A percentile compares a stretch with the other conserved stretches of the same genome.
These are phyloP conservation scores for Aspergillus flavus DNA, from an alignment of 2,329 filamentous ascomycete species.

Conservation along the genomic window DNA sequence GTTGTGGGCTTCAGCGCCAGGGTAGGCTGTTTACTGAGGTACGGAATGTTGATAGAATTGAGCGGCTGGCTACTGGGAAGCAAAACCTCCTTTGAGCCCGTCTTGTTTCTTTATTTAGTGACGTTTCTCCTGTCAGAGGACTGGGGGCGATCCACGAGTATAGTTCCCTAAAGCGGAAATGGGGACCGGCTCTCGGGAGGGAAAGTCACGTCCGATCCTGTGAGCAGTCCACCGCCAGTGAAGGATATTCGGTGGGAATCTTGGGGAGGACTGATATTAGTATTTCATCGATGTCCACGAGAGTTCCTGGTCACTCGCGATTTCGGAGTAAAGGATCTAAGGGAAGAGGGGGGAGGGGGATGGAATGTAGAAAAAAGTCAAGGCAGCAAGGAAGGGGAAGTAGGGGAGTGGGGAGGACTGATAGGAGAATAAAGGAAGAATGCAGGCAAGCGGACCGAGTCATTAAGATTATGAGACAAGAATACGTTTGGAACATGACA, in stretches of 20 bases:
- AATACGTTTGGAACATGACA: slow-evolving; percentile 6
- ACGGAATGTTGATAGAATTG: slow-evolving; percentile 16
- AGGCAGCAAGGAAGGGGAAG: slow-evolving; percentile 12
- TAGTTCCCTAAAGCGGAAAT: slow-evolving; percentile 18
- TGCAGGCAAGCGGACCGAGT: slow-evolving; percentile 16
- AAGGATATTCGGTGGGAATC: neutral
- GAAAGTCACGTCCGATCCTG: neutral
- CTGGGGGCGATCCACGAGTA: slow-evolving; percentile 5
- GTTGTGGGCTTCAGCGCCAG: slow-evolving; percentile 24
- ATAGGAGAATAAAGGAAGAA: slow-evolving; percentile 24
- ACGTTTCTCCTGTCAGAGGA: neutral
- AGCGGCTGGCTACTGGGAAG: slow-evolving; percentile 9
- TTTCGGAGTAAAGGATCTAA: slow-evolving; percentile 10
- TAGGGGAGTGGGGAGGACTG: slow-evolving; percentile 15
- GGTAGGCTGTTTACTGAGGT: slow-evolving; percentile 16
- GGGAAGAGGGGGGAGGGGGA: slow-evolving; percentile 8
- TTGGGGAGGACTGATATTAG: slow-evolving; percentile 12
- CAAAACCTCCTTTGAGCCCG: slow-evolving; percentile 2
- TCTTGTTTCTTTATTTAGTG: slow-evolving; percentile 2
- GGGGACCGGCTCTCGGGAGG: neutral
- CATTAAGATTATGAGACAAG: slow-evolving; percentile 13
- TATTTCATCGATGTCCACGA: slow-evolving; percentile 20
- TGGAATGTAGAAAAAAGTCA: slow-evolving; percentile 14
- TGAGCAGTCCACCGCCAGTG: neutral
- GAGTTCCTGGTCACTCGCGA: slow-evolving; percentile 20